Base-by-base conservation (phyloP, 768 basidiomycete species). In the Boletus reticuloceps region DNA sequence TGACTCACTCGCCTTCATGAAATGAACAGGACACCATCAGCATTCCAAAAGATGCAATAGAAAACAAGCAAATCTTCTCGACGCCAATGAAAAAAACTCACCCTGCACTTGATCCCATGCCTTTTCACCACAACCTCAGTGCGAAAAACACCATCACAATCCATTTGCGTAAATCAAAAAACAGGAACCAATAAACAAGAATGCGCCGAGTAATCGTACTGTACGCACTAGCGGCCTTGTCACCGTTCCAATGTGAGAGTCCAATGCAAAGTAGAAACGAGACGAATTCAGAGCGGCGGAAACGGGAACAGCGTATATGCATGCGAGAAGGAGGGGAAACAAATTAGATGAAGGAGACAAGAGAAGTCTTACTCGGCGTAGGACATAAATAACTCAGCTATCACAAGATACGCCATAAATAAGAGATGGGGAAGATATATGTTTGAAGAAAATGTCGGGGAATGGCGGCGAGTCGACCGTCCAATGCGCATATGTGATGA, bases 321-420 rank as follows among this genome's bases (percentile, higher is more conserved):
- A 19, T 39, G 53, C 19, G 31, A 34, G 37, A n/a, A 50, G 50
- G 45, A 25, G n/a, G 37, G 38, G 39, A 31, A 40, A 17, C 29
- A 22, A 39, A 31, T 32, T n/a, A 55, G 50, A 52, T 42, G 14
- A 32, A 47, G 45, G 25, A 14, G 14, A 5, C 34, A n/a, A 40
- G 40, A 16, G 20, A 22, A n/a, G 32, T 48, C 43, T 59, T 53
- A 61, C 50, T 40, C 20, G 68, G 68, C 68, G 64, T 51, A 68
- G 64, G 61, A 66, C 68, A 62, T 70, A 72, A 59, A 72, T 70
- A 72, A 42, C 46, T 50, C 13, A 25, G 20, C 38, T 45, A 62
- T 54, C 70, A 13, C 62, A 56, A 66, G 57, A 66, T 70, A 69
- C 69, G 66, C 66, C 63, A 56, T 64, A 70, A 70, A 70, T 69